Evolutionary conservation across 306 rosid genomes (phyloP), one percentile per base, ranked within the genome.

Genomic region (Acacia crassicarpa): DNA sequence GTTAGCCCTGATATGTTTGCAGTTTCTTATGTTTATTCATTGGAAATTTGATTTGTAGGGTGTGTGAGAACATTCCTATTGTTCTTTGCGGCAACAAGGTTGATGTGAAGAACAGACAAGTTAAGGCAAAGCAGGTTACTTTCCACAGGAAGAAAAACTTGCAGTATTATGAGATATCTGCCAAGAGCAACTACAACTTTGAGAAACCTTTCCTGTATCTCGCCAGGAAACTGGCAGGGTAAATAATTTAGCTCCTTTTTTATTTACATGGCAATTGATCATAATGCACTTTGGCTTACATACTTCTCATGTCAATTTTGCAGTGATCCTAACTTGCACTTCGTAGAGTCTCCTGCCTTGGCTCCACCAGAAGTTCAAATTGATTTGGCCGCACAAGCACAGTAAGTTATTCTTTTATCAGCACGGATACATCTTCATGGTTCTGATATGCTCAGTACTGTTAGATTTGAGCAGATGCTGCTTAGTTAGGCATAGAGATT

Each of bases 191-290:
- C 75, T 92, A 92, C 32, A 92, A 92, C 78, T 92, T 92, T 32
- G 97, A 92, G 85, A 87, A 86, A 83, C 94, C 98, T 27, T 93
- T 93, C 48, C 61, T 93, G 8, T 91, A 93, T 78, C 94, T 93
- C 33, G 97, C 97, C 72, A 85, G 98, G 88, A 93, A 93, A 82
- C 94, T 93, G 82, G 98, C 98, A 0, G 97, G 98, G 98, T 92
- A 85, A 4, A 65, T 40, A 41, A 53, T 49, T 22, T 11, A 2
- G n/a, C 35, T 33, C 38, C 45, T 35, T 17, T 17, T 44, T 10
- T 14, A 8, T 72, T 27, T 9, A 15, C 5, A 9, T 59, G 48
- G 16, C 6, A 41, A 65, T 33, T 33, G 9, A 23, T 1, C n/a
- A 8, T 14, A 13, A 20, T 75, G 33, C 30, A 3, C 67, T 45